Conservation (phyloP, 2,329 filamentous ascomycete genomes). For the Metarhizium album region DNA sequence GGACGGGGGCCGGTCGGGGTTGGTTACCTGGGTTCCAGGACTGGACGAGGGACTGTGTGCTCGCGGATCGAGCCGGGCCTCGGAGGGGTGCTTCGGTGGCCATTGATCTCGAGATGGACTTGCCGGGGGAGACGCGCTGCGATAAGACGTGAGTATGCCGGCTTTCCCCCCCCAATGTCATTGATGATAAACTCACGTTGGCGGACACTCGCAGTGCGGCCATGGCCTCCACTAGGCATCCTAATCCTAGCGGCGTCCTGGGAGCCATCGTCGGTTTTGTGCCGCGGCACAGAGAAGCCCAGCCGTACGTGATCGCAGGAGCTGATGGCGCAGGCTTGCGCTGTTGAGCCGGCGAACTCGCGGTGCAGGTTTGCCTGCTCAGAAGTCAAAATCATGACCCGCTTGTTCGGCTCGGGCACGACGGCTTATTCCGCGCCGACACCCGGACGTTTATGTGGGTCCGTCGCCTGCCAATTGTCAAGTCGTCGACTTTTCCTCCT, state of each 20-base stretch:
- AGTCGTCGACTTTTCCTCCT: neutral
- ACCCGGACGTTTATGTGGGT: constrained; percentile 19
- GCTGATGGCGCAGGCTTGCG: neutral
- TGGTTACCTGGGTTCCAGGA: constrained; percentile 35
- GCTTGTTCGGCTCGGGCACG: constrained; percentile 12
- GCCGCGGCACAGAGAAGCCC: neutral
- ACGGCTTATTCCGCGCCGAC: constrained; percentile 17
- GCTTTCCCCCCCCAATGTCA: neutral
- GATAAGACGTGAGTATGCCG: neutral
- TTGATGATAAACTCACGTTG: constrained; percentile 16
- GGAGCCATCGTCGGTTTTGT: constrained; percentile 5
- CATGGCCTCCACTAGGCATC: constrained; percentile 43
- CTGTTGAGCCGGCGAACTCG: constrained; percentile 3
- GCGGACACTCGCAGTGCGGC: constrained; percentile 35
- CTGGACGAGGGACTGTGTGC: constrained; percentile 24
- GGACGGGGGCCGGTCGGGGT: neutral
- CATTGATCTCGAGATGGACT: constrained; percentile 41
- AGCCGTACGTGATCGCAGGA: neutral
- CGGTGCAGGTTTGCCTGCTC: neutral
- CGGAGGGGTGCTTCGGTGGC: constrained; percentile 39
- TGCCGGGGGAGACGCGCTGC: constrained; percentile 25
- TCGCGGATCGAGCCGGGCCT: constrained; percentile 23
- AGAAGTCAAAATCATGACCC: constrained; percentile 21
- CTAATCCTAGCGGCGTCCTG: constrained; percentile 34
- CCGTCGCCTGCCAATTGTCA: neutral